phyloP scores from a whole-genome alignment of 2,329 filamentous ascomycete genomes.

The Monilinia vaccinii-corymbosi region DNA sequence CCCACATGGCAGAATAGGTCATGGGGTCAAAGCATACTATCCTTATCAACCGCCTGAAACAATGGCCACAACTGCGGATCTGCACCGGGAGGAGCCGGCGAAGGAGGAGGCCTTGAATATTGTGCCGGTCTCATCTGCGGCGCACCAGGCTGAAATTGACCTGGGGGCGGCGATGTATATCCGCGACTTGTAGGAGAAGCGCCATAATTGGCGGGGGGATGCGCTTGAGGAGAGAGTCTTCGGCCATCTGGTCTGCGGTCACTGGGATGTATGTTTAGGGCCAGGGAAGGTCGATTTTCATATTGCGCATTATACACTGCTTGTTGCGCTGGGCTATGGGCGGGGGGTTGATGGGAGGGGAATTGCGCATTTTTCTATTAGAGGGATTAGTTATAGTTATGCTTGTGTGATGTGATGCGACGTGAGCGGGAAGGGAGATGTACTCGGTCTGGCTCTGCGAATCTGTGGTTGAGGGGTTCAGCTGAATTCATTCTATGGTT shows the following conservation, averaged over 20 bases:
- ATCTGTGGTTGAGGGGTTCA: constrained; percentile 31
- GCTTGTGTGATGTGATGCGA: too few relatives aligned
- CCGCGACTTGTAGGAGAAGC: constrained; percentile 31
- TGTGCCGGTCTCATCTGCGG: constrained; percentile 34
- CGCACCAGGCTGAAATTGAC: constrained; percentile 31
- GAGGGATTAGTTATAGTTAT: not conserved
- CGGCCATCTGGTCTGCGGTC: constrained; percentile 10
- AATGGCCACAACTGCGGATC: constrained; percentile 73
- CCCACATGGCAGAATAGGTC: not conserved
- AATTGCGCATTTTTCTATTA: constrained; percentile 8
- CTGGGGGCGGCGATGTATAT: constrained; percentile 38
- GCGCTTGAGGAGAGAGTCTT: constrained; percentile 23
- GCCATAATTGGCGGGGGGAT: constrained; percentile 21
- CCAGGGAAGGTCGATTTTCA: constrained; percentile 26
- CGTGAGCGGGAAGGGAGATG: constrained; percentile 16
- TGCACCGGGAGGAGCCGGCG: constrained; percentile 48
- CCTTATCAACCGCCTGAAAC: constrained; percentile 85
- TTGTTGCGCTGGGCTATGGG: constrained; percentile 18
- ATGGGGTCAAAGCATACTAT: constrained; percentile 42
- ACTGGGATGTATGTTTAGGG: constrained; percentile 13
- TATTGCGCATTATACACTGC: constrained; percentile 20
- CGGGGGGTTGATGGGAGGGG: not conserved
- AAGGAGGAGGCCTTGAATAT: constrained; percentile 57
- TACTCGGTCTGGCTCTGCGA: constrained; percentile 41
- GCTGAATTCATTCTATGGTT: constrained; percentile 9